Conservation (phyloP, 2,329 filamentous ascomycete genomes). For the Fusarium humuli region DNA sequence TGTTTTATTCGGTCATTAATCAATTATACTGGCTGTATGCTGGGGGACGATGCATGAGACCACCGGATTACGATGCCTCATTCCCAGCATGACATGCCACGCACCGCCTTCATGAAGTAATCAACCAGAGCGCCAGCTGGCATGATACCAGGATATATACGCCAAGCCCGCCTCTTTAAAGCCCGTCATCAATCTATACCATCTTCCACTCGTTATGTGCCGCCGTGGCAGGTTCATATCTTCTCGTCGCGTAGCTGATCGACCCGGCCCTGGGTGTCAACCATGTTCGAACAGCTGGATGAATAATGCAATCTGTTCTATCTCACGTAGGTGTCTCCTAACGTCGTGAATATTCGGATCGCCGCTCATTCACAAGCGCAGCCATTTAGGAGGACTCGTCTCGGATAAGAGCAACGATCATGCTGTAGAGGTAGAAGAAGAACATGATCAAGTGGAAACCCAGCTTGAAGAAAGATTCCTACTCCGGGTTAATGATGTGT, state of each 20-base stretch:
- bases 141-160: conserved; percentile 49
- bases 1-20: conserved; percentile 48
- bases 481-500: conserved; percentile 43
- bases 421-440: conserved; percentile 99
- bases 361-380: conserved; percentile 26
- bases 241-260: conserved; percentile 38
- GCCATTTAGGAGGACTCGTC: conserved; percentile 84
- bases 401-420: conserved; percentile 95
- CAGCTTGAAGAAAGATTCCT: conserved; percentile 99
- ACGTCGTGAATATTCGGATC: conserved; percentile 23
- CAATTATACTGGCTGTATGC: conserved; percentile 44
- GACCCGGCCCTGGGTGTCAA: conserved; percentile 36
- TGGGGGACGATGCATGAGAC: conserved; percentile 29
- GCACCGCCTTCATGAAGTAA: conserved; percentile 43
- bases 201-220: conserved; percentile 47
- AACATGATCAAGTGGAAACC: conserved; percentile 99
- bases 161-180: conserved; percentile 48
- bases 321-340: conserved; percentile 20
- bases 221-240: conserved; percentile 40
- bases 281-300: conserved; percentile 25
- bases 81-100: conserved; percentile 38
- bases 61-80: conserved; percentile 32
- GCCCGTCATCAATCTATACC: conserved; percentile 44
- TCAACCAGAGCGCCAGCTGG: conserved; percentile 51
- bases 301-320: conserved; percentile 24